phyloP scores from a whole-genome alignment of 768 basidiomycete species.

The Naganishia vaughanmartiniae region DNA sequence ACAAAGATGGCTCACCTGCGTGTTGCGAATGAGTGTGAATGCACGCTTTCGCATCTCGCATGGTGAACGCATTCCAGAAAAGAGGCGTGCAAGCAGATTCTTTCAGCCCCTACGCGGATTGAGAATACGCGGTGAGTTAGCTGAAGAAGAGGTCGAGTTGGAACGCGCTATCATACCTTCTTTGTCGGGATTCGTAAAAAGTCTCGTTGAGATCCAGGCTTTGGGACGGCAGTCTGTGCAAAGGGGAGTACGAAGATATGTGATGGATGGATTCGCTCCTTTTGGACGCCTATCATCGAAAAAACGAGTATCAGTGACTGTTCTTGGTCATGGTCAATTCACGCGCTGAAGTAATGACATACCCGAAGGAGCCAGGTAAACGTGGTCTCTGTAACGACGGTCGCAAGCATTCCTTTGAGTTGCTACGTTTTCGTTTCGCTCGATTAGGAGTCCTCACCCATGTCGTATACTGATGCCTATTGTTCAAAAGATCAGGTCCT shows the following conservation, averaged over 20 bases:
- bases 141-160: no score
- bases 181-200: constrained; percentile 72
- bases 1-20: constrained; percentile 51
- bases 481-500: constrained; percentile 10
- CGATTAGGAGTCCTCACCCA: constrained; percentile 37
- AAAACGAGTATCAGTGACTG: background rate
- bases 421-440: background rate
- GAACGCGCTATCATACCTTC: constrained; percentile 47
- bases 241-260: constrained; percentile 86
- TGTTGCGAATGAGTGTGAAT: constrained; percentile 90
- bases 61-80: constrained; percentile 86
- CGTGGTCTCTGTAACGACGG: constrained; percentile 57
- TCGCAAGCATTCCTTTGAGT: background rate
- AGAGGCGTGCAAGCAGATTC: constrained; percentile 85
- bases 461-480: constrained; percentile 70
- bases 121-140: background rate
- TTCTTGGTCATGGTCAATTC: background rate
- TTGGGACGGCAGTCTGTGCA: constrained; percentile 61
- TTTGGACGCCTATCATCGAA: constrained; percentile 65
- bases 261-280: constrained; percentile 75
- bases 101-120: constrained; percentile 58
- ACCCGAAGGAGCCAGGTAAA: constrained; percentile 75
- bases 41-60: constrained; percentile 75
- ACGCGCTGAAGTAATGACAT: background rate
- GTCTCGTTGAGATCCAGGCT: constrained; percentile 66